phyloP scores from a whole-genome alignment of 495 filamentous ascomycete genomes.

The Penicillium macrosclerotiorum region DNA sequence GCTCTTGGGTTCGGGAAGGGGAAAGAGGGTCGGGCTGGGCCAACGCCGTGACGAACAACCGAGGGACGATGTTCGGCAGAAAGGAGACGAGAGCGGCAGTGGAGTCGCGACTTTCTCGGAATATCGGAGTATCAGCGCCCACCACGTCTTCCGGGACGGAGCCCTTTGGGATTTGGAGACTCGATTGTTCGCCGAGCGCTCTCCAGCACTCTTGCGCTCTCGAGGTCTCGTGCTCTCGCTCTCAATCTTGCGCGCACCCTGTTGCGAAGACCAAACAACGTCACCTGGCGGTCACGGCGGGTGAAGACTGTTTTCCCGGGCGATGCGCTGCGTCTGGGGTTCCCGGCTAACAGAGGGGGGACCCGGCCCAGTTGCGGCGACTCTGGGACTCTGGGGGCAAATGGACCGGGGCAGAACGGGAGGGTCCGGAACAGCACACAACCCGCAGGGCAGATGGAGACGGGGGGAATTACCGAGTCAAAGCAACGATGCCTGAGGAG shows the following conservation, averaged over 20 bases:
- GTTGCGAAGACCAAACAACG: too few relatives aligned
- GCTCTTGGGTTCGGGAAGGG: slow-evolving; percentile 4
- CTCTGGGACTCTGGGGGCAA: slow-evolving; percentile 16
- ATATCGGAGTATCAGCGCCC: background rate
- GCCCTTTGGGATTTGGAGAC: background rate
- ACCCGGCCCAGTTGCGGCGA: too few relatives aligned
- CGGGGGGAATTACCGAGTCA: slow-evolving; percentile 21
- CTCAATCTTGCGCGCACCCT: too few relatives aligned
- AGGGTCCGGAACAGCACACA: slow-evolving; percentile 6
- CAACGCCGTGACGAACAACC: slow-evolving; percentile 21
- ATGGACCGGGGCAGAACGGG: slow-evolving; percentile 33
- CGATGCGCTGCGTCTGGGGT: too few relatives aligned
- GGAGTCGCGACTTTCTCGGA: slow-evolving; percentile 21
- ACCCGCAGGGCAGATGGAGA: slow-evolving; percentile 7
- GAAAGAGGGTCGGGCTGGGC: background rate
- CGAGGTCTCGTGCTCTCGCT: background rate
- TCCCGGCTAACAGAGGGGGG: too few relatives aligned
- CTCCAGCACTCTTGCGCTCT: background rate
- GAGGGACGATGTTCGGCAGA: slow-evolving; percentile 33
- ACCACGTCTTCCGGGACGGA: background rate
- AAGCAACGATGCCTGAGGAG: slow-evolving; percentile 2
- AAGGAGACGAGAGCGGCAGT: slow-evolving; percentile 20
- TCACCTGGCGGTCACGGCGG: too few relatives aligned
- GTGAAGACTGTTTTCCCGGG: too few relatives aligned
- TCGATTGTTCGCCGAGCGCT: background rate